Evolutionary conservation across 257 asterid genomes (phyloP).

Genomic region (Przewalskia tangutica): DNA sequence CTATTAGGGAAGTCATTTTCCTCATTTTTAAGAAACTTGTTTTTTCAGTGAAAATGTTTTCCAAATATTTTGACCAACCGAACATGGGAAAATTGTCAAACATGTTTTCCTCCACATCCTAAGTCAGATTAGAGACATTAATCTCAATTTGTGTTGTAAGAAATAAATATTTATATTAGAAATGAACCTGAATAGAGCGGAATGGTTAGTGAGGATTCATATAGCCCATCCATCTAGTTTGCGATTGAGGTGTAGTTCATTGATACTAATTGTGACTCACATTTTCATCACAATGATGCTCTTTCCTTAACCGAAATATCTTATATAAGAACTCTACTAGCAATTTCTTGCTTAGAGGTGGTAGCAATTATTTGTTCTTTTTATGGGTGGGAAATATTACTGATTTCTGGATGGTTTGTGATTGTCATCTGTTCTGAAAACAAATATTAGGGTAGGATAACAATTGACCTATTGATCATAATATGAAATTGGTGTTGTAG

Average conservation of each 20-base stretch:
- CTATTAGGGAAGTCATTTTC: no score
- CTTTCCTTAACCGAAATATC: neutral
- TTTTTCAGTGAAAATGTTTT: no score
- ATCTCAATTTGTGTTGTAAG: neutral
- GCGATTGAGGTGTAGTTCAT: neutral
- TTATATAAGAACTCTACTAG: neutral
- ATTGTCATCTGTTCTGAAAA: neutral
- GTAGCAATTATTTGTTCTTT: neutral
- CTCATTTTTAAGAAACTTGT: no score
- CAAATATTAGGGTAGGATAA: neutral
- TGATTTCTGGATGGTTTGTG: neutral
- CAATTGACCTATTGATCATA: neutral
- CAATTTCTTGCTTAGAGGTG: neutral
- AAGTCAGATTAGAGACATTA: neutral
- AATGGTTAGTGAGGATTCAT: neutral
- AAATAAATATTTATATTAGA: neutral
- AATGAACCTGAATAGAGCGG: neutral
- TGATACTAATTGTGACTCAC: neutral
- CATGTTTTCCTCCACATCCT: no score
- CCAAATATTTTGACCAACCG: no score
- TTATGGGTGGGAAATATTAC: neutral
- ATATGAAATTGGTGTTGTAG: constrained; percentile 24
- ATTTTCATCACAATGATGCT: neutral
- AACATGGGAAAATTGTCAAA: no score
- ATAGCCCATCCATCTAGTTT: neutral